Conservation (phyloP, 257 asterid species). For the Apocynum venetum region DNA sequence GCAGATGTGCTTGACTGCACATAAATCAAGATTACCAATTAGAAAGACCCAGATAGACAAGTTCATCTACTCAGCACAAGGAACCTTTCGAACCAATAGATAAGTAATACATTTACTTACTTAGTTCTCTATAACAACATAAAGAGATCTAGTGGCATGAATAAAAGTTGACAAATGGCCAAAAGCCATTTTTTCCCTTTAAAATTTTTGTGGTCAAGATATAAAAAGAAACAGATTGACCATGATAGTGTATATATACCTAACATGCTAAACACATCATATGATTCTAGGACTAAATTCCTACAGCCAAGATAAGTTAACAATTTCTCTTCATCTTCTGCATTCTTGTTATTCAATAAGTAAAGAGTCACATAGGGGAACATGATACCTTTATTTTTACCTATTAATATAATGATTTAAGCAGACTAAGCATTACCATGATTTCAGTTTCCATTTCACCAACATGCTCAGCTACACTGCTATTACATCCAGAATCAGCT, state of each 20-base stretch:
- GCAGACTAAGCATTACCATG: conserved; percentile 39
- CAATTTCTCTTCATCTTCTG: not conserved
- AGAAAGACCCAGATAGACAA: conserved; percentile 3
- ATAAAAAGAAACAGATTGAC: not conserved
- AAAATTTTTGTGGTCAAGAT: not conserved
- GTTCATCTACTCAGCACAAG: too few species aligned
- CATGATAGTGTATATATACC: not conserved
- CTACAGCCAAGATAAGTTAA: not conserved
- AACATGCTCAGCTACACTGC: conserved; percentile 25
- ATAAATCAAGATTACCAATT: conserved; percentile 22
- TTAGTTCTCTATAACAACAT: not conserved
- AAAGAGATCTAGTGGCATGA: not conserved
- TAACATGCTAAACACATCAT: not conserved
- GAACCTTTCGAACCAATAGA: too few species aligned
- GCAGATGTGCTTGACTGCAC: conserved; percentile 51
- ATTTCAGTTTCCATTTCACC: conserved; percentile 34
- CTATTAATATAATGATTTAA: not conserved
- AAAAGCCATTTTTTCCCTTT: not conserved
- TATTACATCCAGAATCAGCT: conserved; percentile 4
- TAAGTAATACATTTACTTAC: not conserved
- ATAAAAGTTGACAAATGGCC: not conserved
- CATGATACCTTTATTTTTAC: not conserved
- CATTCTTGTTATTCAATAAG: not conserved
- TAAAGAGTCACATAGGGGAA: not conserved
- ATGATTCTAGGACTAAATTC: not conserved